Conservation (phyloP, 805 yeast genomes). For the Teunomyces atbi region DNA sequence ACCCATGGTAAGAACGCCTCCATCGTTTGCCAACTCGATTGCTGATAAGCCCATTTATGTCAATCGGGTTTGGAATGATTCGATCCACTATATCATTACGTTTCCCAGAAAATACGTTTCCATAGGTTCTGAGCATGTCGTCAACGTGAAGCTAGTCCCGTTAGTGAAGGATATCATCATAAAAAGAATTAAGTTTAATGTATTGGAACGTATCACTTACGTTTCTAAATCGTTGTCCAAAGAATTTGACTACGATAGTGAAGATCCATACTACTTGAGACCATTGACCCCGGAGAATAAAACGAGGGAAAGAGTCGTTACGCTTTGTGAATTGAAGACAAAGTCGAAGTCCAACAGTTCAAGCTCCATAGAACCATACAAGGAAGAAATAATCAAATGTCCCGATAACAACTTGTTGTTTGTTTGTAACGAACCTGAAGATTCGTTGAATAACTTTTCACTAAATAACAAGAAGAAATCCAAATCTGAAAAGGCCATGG, state of each 20-base stretch:
- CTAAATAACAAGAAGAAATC: slow-evolving; percentile 17
- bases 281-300: slow-evolving; percentile 6
- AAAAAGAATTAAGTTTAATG: slow-evolving; percentile 63
- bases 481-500: slow-evolving; percentile 16
- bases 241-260: slow-evolving; percentile 52
- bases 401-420: slow-evolving; percentile 61
- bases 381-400: slow-evolving; percentile 59
- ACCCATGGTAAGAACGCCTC: slow-evolving; percentile 55
- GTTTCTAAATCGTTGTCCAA: slow-evolving; percentile 52
- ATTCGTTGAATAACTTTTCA: slow-evolving; percentile 8
- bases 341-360: slow-evolving; percentile 31
- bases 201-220: slow-evolving; percentile 65
- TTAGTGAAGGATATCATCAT: slow-evolving; percentile 58
- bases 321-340: slow-evolving; percentile 65
- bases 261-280: slow-evolving; percentile 18
- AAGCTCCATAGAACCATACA: slow-evolving; percentile 45
- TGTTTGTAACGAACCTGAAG: slow-evolving; percentile 46
- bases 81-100: slow-evolving; percentile 67
- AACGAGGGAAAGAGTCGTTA: slow-evolving; percentile 48
- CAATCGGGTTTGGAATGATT: slow-evolving; percentile 70
- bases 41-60: slow-evolving; percentile 75
- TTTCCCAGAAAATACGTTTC: slow-evolving; percentile 69
- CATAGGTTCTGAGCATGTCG: slow-evolving; percentile 55
- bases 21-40: slow-evolving; percentile 54
- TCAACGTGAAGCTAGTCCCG: slow-evolving; percentile 67